Base-by-base conservation (phyloP, 352 stramenopile genomes). In the Phytophthora fragariaefolia region DNA sequence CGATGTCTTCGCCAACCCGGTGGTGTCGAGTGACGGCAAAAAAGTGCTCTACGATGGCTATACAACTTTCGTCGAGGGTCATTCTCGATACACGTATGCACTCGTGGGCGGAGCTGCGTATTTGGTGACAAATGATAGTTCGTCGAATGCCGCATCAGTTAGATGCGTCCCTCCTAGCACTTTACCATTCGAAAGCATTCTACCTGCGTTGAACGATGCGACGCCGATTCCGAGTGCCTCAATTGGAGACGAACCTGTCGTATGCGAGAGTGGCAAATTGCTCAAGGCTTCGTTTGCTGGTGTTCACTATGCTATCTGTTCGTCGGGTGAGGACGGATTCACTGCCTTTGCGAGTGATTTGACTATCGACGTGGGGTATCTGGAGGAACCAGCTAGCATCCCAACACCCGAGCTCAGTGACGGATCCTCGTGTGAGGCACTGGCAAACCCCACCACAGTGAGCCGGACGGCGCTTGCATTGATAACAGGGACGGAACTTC, bases 281-380 rank as follows among this genome's bases (percentile, higher is more conserved):
- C 67, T 82, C 20, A 69, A 77, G 32, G 69, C 67, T 1, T 54
- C 55, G 27, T 76, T 83, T 47, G 50, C 34, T 13, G 65, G 65
- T 1, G 55, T 61, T 5, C 23, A 61, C 17, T 76, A 77, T 32
- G 71, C 67, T 0, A 42, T 82, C 28, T 82, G 77, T 59, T 26
- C 54, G 3, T 49, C 36, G 32, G 47, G 40, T 22, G 38, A 46
- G 2, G 49, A 62, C 23, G 63, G 64, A 3, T 80, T 82, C 40
- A 66, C 63, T 32, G 62, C 74, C 6, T 65, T 64, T 34, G 56
- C 59, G 0, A 65, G 71, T 2, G 72, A 82, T 24, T 34, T 78
- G 9, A 62, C 67, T 24, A 76, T 82, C 20, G 58, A 74, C 27
- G 69, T 77, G 28, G 56, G 54, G 13, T 79, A 71, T 51, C 45